These are phyloP conservation scores for Diutina ranongensis DNA, from an alignment of 1,139 yeast species.

Conservation along the genomic window DNA sequence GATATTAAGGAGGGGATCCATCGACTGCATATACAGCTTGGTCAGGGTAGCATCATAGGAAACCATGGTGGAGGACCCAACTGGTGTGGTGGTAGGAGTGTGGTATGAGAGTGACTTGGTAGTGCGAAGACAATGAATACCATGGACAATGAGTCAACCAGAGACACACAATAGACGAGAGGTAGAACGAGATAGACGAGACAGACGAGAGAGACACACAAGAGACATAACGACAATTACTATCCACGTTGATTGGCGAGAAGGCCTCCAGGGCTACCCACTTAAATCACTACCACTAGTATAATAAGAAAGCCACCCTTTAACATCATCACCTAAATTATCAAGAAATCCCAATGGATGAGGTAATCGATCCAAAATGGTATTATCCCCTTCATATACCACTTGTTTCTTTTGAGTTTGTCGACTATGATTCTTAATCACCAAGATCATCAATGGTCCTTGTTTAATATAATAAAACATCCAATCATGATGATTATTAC, in stretches of 20 bases:
- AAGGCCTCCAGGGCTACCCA: too few species aligned
- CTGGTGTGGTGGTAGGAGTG: too few species aligned
- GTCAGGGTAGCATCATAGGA: slow-evolving; percentile 29
- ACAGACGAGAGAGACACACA: too few species aligned
- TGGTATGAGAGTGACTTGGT: too few species aligned
- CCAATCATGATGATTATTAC: slow-evolving; percentile 31
- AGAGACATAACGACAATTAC: too few species aligned
- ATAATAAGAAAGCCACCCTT: slow-evolving; percentile 20
- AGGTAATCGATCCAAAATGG: slow-evolving; percentile 7
- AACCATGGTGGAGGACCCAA: not conserved
- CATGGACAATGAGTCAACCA: too few species aligned
- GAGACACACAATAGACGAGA: too few species aligned
- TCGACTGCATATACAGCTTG: slow-evolving; percentile 67
- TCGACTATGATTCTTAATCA: slow-evolving; percentile 21
- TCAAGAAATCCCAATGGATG: slow-evolving; percentile 27
- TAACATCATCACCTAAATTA: slow-evolving; percentile 34
- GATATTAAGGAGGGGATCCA: slow-evolving; percentile 50
- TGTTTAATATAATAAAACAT: slow-evolving; percentile 29
- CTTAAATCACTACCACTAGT: too few species aligned
- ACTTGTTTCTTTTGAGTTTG: slow-evolving; percentile 9
- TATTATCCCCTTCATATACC: slow-evolving; percentile 2
- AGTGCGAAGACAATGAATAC: too few species aligned
- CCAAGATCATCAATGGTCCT: slow-evolving; percentile 25
- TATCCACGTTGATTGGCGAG: too few species aligned
- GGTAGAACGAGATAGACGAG: too few species aligned